Evolutionary conservation across 495 filamentous ascomycete species (phyloP).

Genomic region (Immersiella caudata): DNA sequence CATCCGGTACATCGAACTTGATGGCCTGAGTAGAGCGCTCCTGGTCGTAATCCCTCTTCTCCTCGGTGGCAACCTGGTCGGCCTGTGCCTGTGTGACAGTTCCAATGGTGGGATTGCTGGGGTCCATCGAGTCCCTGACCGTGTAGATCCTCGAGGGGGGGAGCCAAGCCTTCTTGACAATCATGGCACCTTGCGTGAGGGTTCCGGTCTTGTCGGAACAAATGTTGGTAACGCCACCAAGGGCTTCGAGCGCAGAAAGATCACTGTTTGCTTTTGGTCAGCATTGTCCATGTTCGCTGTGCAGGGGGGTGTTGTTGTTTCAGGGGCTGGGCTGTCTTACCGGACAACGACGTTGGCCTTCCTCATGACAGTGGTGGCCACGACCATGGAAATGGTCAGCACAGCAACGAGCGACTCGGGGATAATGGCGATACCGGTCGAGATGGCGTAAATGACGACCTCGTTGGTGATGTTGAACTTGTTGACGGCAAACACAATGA

Average conservation of each 20-base stretch:
- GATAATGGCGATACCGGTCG: conserved; percentile 70
- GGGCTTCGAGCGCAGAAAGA: conserved; percentile 76
- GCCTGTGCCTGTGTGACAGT: conserved; percentile 27
- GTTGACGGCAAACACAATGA: conserved; percentile 80
- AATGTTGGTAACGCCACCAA: conserved; percentile 85
- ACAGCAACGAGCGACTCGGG: conserved; percentile 72
- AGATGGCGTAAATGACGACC: conserved; percentile 81
- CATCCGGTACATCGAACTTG: conserved; percentile 56
- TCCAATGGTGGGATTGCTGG: conserved; percentile 62
- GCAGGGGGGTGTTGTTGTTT: background rate
- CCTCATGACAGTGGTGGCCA: conserved; percentile 76
- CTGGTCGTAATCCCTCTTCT: conserved; percentile 52
- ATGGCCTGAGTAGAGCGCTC: conserved; percentile 56
- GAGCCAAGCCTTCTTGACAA: conserved; percentile 80
- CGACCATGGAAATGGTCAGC: conserved; percentile 74
- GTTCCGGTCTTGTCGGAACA: conserved; percentile 90
- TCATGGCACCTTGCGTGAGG: conserved; percentile 76
- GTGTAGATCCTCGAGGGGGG: conserved; percentile 61
- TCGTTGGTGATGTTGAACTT: conserved; percentile 59
- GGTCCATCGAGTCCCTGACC: conserved; percentile 60
- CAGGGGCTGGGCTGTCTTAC: conserved; percentile 18
- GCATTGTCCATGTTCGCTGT: background rate
- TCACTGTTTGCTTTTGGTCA: conserved; percentile 34
- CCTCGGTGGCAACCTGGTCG: conserved; percentile 34
- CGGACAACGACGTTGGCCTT: conserved; percentile 77